A percentile compares a stretch with the other conserved stretches of the same genome.
phyloP scores from a whole-genome alignment of 2,329 filamentous ascomycete species.

The Nothopassalora personata region DNA sequence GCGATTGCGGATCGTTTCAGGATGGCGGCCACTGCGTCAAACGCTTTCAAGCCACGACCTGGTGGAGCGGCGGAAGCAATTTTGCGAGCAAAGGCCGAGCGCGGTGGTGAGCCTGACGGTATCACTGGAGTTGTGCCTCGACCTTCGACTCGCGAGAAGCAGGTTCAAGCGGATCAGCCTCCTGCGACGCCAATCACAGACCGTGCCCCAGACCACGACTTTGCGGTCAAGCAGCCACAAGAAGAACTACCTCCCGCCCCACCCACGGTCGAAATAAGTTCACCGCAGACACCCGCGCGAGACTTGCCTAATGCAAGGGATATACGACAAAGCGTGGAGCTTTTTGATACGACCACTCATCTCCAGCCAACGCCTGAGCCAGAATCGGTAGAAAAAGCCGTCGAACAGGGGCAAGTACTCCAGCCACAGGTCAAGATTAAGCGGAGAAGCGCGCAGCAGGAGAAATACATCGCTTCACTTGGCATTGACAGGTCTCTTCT shows the following conservation, averaged over 20 bases:
- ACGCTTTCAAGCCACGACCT: constrained; percentile 75
- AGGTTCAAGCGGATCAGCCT: constrained; percentile 14
- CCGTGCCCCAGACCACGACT: constrained; percentile 1
- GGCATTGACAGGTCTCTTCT: constrained; percentile 74
- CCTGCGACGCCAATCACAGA: constrained; percentile 4
- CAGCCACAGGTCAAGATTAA: constrained; percentile 38
- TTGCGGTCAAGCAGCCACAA: constrained; percentile 1
- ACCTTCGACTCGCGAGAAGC: constrained; percentile 43
- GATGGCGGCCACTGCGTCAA: constrained; percentile 63
- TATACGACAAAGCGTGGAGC: constrained; percentile 15
- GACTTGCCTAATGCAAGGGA: constrained; percentile 4
- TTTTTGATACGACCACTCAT: constrained; percentile 20
- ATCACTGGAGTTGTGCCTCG: constrained; percentile 85
- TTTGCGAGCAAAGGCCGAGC: constrained; percentile 48
- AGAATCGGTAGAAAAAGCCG: constrained; percentile 14
- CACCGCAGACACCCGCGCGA: constrained; percentile 23
- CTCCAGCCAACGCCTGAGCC: constrained; percentile 6
- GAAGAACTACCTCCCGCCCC: constrained; percentile 10
- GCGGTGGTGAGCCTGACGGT: constrained; percentile 70
- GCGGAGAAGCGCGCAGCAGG: constrained; percentile 65
- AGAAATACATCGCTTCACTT: constrained; percentile 69
- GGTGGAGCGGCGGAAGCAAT: constrained; percentile 81
- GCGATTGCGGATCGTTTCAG: constrained; percentile 67
- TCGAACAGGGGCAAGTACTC: constrained; percentile 25
- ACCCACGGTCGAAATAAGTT: constrained; percentile 26